Percentiles rank a stretch among this genome's conserved stretches.
phyloP scores from a whole-genome alignment of 208 protist genomes.

The Trypanosoma grayi region DNA sequence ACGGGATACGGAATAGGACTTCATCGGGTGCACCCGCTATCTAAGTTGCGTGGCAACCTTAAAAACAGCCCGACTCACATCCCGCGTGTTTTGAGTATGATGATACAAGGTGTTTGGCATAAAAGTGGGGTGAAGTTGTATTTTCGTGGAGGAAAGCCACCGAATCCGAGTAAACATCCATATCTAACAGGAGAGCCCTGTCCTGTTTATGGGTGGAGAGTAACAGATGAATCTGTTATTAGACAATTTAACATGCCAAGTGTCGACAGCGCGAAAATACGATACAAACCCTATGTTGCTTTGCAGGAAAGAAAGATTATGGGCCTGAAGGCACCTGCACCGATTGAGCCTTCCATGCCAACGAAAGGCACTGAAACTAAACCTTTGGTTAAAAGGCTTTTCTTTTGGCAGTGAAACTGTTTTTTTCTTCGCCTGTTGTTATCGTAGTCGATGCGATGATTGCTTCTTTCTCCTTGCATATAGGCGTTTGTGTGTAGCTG shows the following conservation, averaged over 20 bases:
- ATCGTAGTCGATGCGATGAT: background rate
- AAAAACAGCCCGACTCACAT: constrained; percentile 51
- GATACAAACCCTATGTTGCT: constrained; percentile 88
- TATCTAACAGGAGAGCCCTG: constrained; percentile 90
- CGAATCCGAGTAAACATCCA: constrained; percentile 84
- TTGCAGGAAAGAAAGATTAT: constrained; percentile 86
- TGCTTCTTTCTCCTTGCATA: too few relatives aligned
- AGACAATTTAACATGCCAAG: constrained; percentile 78
- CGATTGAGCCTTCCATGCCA: background rate
- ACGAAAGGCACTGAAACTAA: constrained; percentile 36
- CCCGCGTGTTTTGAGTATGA: constrained; percentile 82
- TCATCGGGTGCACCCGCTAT: constrained; percentile 79
- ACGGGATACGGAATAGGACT: constrained; percentile 86
- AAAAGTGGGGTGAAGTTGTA: constrained; percentile 89
- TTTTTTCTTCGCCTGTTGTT: background rate
- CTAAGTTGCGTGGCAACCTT: constrained; percentile 76
- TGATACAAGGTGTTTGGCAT: constrained; percentile 91
- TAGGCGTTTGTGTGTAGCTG: background rate
- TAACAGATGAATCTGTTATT: constrained; percentile 79
- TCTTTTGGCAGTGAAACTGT: constrained; percentile 80
- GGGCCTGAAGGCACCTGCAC: constrained; percentile 17
- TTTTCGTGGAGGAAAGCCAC: constrained; percentile 86
- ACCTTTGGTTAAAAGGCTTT: constrained; percentile 83
- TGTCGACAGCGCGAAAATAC: constrained; percentile 59
- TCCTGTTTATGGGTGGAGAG: constrained; percentile 86